Percentiles rank a stretch among this genome's conserved stretches.
Conservation (phyloP, 768 basidiomycete species). For the Tylopilus subfusipes region DNA sequence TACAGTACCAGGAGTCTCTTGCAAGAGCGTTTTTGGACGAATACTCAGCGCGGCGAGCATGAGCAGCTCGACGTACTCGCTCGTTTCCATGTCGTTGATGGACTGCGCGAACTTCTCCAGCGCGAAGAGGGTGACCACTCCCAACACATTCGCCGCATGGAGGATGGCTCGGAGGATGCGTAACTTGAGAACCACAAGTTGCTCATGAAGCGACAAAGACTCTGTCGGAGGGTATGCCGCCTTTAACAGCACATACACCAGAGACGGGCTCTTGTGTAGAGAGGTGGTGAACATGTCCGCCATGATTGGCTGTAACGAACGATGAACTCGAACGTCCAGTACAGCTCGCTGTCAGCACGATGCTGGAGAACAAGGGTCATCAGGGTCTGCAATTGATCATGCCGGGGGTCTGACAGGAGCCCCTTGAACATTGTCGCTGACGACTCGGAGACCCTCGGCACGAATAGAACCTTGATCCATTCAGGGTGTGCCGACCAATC, state of each 20-base stretch:
- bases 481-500: slow-evolving; percentile 36
- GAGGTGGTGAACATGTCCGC: slow-evolving; percentile 34
- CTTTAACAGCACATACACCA: slow-evolving; percentile 55
- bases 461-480: slow-evolving; percentile 35
- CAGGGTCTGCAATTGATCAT: slow-evolving; percentile 16
- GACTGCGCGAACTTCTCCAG: slow-evolving; percentile 50
- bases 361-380: slow-evolving; percentile 35
- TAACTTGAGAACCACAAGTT: slow-evolving; percentile 24
- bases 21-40: slow-evolving; percentile 48
- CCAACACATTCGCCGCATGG: slow-evolving; percentile 50
- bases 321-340: slow-evolving; percentile 45
- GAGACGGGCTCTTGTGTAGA: slow-evolving; percentile 48
- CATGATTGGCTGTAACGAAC: slow-evolving; percentile 29
- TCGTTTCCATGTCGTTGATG: slow-evolving; percentile 39
- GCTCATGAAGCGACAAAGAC: slow-evolving; percentile 30
- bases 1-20: slow-evolving; percentile 63
- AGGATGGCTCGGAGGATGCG: slow-evolving; percentile 47
- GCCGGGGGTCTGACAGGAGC: slow-evolving; percentile 21
- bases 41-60: slow-evolving; percentile 51
- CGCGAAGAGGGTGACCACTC: slow-evolving; percentile 55
- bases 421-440: slow-evolving; percentile 16
- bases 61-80: slow-evolving; percentile 50
- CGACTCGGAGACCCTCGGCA: slow-evolving; percentile 17
- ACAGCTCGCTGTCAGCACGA: slow-evolving; percentile 53
- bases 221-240: slow-evolving; percentile 44